Base-by-base conservation (phyloP, 192 early-diverging fungal genomes). In the Thoreauomyces humboldtii region DNA sequence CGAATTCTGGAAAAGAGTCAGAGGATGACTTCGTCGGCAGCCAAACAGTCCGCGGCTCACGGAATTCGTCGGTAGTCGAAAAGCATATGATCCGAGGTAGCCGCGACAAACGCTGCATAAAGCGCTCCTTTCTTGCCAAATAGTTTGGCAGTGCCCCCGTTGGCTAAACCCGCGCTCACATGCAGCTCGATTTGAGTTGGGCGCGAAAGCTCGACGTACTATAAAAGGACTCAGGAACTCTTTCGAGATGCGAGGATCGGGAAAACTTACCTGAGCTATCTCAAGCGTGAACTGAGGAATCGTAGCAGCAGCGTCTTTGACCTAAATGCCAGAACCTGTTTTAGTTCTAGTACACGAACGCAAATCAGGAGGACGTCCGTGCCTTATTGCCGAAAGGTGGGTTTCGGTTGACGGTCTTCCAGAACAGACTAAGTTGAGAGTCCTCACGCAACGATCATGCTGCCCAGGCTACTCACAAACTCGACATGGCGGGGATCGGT, bases 311-410 rank as follows among this genome's bases (percentile, higher is more conserved):
- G n/a, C n/a, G n/a, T n/a, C n/a, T n/a, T n/a, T n/a, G n/a, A n/a
- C n/a, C n/a, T n/a, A n/a, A 27, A 37, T 9, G 73, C 72, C 42
- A 67, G 61, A 34, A 73, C 59, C 61, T 77, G 21, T 36, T 27
- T 17, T 12, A 51, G n/a, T 38, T 4, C 19, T 42, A 35, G 17
- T 15, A 57, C 15, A 4, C 17, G 35, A 17, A 60, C 15, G 42
- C 7, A 25, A 7, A n/a, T 57, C 7, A 35, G 57, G 17, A 14
- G 38, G 9, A 41, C n/a, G 12, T 24, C 25, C 38, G 34, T 47
- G 84, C 71, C 45, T 77, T 82, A 62, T 81, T 86, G 11, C 87
- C 87, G 61, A 83, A 80, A 43, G 86, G 81, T 5, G 85, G 85
- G 29, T 84, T 82, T 3, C 81, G 72, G 5, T 67, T 73, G 4